Base-by-base conservation (phyloP, 306 rosid species). In the Herpetospermum pedunculosum region DNA sequence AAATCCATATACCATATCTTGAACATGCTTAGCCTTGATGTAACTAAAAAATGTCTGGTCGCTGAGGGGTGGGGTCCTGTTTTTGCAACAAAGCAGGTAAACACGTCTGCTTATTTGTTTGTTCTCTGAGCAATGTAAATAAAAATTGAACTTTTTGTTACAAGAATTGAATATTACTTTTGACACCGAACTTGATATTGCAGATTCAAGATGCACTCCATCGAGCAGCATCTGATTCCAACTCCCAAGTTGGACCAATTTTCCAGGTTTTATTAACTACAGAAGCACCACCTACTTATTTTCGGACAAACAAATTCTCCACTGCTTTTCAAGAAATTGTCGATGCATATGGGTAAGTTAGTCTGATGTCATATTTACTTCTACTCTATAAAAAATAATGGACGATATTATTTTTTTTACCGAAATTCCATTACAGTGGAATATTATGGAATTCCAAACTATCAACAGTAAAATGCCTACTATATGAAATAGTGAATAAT, bases 1-100 rank as follows among this genome's bases (percentile, higher is more conserved):
- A 93, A 93, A 80, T 89, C 97, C 58, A 76, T 91, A 79, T 80
- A 93, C 85, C 98, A 93, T 78, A 89, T 87, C 67, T 84, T 93
- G 64, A 89, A 93, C 87, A 93, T 93, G 98, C 88, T 93, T 70
- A 93, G 98, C 80, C 88, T 91, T 78, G 98, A 93, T 77, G 98
- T 93, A 76, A 91, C 98, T 0, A 93, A 88, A 84, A 91, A 93
- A 77, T 93, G 98, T 85, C 90, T 93, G 11, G 98, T 93, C 68
- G 98, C 85, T 65, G 98, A 93, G 84, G 97, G 97, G 55, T 93
- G 98, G 98, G 85, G 97, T 85, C 98, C 98, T 62, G 73, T 88
- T 79, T 87, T 88, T 86, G 97, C 91, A 46, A 67, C 89, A 80
- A 88, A 87, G 77, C 94, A 89, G 98, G 98, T 89, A 80, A 70